Evolutionary conservation across 306 rosid genomes (phyloP), one percentile per base, ranked within the genome.

Genomic region (Begonia loranthoides): DNA sequence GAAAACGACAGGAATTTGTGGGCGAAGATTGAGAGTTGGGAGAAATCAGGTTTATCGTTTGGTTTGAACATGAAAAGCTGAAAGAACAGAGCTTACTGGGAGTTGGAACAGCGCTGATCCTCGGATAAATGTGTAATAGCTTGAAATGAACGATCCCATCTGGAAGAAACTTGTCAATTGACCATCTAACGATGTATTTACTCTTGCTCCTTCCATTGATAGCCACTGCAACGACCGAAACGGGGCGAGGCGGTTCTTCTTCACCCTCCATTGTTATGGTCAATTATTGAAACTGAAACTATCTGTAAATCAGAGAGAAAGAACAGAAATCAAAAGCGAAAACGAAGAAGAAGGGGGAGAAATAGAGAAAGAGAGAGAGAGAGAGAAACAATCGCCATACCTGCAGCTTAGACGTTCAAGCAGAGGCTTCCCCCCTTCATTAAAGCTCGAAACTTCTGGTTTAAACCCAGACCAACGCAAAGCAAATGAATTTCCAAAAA

Each of bases 141-240:
- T 78, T 90, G 76, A 80, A 76, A 59, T 50, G 17, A 43, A 65
- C 64, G 66, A 51, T 64, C 62, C 86, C 94, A 70, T 86, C 88
- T 0, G 88, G 87, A 57, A 78, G 77, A 73, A 86, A 83, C 74
- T 83, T 83, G 22, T 83, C 84, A 13, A 86, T 77, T 2, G 94
- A 80, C 94, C 99, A 90, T 21, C 58, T 77, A 24, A 86, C 76
- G 8, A 86, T 73, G 72, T 69, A 64, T 70, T 78, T 83, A 75
- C 94, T 83, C 46, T 80, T 86, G 49, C 65, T 83, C 64, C 57
- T 73, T 52, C 99, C 99, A 61, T 72, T 80, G 66, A 90, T 67
- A 40, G 96, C 99, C 28, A 90, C 59, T 51, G 93, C 96, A 51
- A 90, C 84, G 58, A 34, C 57, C 1, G 76, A 65, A 9, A 71